These are phyloP conservation scores for Solanum sitiens DNA, from an alignment of 257 asterid species.

Conservation along the genomic window DNA sequence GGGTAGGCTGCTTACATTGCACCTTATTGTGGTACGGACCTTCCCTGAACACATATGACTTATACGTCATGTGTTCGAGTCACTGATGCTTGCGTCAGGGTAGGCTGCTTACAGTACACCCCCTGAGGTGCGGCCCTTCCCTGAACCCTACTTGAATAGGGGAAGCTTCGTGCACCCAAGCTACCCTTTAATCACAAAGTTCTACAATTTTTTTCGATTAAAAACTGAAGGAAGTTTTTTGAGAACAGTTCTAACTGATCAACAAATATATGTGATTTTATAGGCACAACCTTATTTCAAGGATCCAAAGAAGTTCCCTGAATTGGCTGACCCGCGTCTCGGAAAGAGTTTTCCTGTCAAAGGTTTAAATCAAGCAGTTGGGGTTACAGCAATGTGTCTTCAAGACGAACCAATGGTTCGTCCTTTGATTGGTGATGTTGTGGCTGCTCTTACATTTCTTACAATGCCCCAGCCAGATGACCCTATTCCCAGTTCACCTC, in stretches of 20 bases:
- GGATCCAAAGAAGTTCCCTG: slow-evolving; percentile 51
- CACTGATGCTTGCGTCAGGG: background rate
- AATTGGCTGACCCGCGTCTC: slow-evolving; percentile 65
- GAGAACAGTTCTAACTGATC: background rate
- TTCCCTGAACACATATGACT: background rate
- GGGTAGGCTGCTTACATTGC: background rate
- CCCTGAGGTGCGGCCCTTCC: background rate
- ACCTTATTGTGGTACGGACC: background rate
- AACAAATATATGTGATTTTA: background rate
- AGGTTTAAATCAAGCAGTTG: slow-evolving; percentile 67
- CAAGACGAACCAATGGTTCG: slow-evolving; percentile 71
- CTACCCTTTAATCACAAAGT: background rate
- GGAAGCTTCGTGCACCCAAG: background rate
- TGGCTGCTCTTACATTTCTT: slow-evolving; percentile 58
- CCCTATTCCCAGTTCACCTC: slow-evolving; percentile 21
- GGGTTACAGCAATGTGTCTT: slow-evolving; percentile 77
- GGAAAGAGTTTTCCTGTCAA: slow-evolving; percentile 22
- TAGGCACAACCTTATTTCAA: slow-evolving; percentile 58
- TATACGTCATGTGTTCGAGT: background rate
- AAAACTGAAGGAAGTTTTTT: background rate
- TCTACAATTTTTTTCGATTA: background rate
- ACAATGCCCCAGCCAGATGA: slow-evolving; percentile 45
- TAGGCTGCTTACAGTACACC: background rate
- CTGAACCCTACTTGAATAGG: background rate
- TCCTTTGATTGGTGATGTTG: slow-evolving; percentile 56